Evolutionary conservation across 1,139 yeast species (phyloP), one percentile per base, ranked within the genome.

Genomic region (Spencermartinsiella ligniputridi): DNA sequence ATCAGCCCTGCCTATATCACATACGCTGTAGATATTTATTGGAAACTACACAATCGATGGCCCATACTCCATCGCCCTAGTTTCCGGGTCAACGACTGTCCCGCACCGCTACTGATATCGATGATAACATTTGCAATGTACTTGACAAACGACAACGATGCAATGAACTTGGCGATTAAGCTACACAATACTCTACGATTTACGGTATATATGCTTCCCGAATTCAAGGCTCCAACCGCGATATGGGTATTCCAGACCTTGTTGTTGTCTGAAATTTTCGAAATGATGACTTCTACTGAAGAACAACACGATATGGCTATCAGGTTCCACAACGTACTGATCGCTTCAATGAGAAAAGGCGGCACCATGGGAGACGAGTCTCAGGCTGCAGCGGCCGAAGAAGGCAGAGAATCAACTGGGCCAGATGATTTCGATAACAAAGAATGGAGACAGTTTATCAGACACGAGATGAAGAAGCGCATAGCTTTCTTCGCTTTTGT

Each of bases 181-280:
- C 72, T 82, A 12, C 80, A 82, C 3, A 71, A 65, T 2, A 84
- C 85, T 0, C 57, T 81, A 16, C 61, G 88, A 42, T 79, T 76
- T 69, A 66, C 71, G 39, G 72, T 82, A 3, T 79, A 81, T 53
- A 71, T 76, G 41, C 71, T 74, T 45, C 72, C 72, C 11, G 84
- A 78, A 45, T 78, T 79, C 54, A 72, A 71, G 48, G 74, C 78
- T 1, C 81, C 82, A 1, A 78, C 81, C 1, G 69, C 74, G 41
- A 66, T 80, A 3, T 82, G 87, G 82, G 72, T 82, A 1, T 69
- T 83, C 40, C 90, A 83, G 57, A 69, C 81, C 42, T 64, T 83
- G 40, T 65, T 79, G 41, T 57, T 83, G 42, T 63, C 83, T 24
- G 89, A 83, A 57, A 75, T 77, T 57, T 78, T 76, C 51, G 90